Base-by-base conservation (phyloP, 1,139 yeast species). In the Pichia sp. region DNA sequence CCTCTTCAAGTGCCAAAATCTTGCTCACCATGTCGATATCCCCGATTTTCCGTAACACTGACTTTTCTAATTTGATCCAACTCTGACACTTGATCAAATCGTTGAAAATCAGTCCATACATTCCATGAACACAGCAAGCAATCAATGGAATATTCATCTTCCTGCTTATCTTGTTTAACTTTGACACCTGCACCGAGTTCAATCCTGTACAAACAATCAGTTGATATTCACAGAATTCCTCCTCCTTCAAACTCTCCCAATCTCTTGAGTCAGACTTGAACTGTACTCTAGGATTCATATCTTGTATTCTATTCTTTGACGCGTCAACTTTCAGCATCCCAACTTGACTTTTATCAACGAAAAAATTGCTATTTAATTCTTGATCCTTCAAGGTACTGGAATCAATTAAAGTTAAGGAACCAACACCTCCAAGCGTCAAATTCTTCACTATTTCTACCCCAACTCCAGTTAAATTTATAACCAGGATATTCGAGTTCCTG, bases 391-490 rank as follows among this genome's bases (percentile, higher is more conserved):
- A 81, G 0, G 54, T 61, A 4, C 84, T 72, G 36, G 72, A 64
- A 70, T 93, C 98, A 58, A 86, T 69, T 1, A 93, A 74, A 30
- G 87, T 86, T 40, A 93, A 71, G 1, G 86, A 74, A 11, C 96
- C 96, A 55, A 93, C 75, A 2, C 99, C 99, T 38, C 97, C 96
- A 45, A 93, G 76, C n/a, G 89, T 93, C 52, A 93, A 71, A 70
- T 92, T 92, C 70, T 93, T 93, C 45, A 86, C 84, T 57, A 93
- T 87, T 71, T 93, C 99, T 44, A 86, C 81, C 59, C 98, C 99
- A 49, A 93, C 77, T 38, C 98, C 97, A 64, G 84, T 84, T 59
- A 90, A 75, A 8, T 98, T 98, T 59, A 92, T 81, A 55, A 93
- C 75, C 51, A 93, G 74, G 8, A 92, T 76, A 53, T 79, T 80